Evolutionary conservation across 371 early-diverging fungal genomes (phyloP), one percentile per base, ranked within the genome.

Genomic region (Mortierella sp.): DNA sequence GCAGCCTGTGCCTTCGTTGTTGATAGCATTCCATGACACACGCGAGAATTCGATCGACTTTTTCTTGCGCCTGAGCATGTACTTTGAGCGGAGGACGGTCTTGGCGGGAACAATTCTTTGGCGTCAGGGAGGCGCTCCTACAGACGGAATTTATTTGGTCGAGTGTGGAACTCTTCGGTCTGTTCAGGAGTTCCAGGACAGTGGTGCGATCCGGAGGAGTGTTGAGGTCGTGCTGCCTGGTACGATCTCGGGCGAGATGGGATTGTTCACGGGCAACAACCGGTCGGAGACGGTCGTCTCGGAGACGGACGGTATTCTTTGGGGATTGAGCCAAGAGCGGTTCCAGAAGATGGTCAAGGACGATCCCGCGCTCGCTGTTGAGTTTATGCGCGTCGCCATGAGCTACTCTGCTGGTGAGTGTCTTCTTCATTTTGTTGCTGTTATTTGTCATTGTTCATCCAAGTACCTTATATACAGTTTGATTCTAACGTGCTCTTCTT

Each of bases 101-200:
- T 74, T 77, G 37, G 77, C 88, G 7, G 92, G 90, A 11, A 81
- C 89, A 34, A 79, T 83, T 4, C 82, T 96, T 40, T 97, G 96
- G 93, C 80, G 77, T 5, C 87, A 91, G 61, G 95, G 92, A n/a
- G 83, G 76, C 0, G 89, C 89, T 13, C 83, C 85, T 0, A 89
- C 93, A 4, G 90, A 89, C 16, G 93, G 91, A 43, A 74, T 96
- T 44, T 92, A 94, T 52, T 73, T 97, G 4, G 90, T 97, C 0
- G 96, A 97, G 76, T 86, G 91, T 24, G 97, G 97, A 0, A 89
- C 93, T 31, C 87, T 97, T 8, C 90, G 91, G 13, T 90, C 91
- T 29, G 73, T 87, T 7, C 90, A 92, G 78, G 82, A 87, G 48
- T 81, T 89, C n/a, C 70, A 74, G 44, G 87, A 88, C 37, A 87